phyloP scores from a whole-genome alignment of 2,329 filamentous ascomycete species.

The Pseudofabraea citricarpa region DNA sequence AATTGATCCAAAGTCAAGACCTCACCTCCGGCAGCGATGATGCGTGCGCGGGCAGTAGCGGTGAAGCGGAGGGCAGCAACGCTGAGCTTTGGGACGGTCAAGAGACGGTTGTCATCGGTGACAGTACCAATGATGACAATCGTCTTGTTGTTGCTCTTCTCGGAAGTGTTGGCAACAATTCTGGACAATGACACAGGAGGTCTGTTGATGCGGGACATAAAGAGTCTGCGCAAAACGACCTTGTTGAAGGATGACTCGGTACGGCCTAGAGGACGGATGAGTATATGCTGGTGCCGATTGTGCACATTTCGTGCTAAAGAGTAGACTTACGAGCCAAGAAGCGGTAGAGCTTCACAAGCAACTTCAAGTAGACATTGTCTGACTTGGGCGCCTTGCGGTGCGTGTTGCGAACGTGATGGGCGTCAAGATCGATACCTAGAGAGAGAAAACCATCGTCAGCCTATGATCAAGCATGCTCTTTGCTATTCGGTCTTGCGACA shows the following conservation, averaged over 20 bases:
- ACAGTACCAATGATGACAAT: slow-evolving; percentile 91
- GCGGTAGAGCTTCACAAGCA: slow-evolving; percentile 97
- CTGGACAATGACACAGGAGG: slow-evolving; percentile 91
- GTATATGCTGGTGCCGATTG: slow-evolving; percentile 3
- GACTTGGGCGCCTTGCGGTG: slow-evolving; percentile 96
- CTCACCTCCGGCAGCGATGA: slow-evolving; percentile 90
- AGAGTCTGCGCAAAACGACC: slow-evolving; percentile 92
- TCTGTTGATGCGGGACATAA: slow-evolving; percentile 98
- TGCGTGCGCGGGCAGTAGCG: slow-evolving; percentile 88
- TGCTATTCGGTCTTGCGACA: slow-evolving; percentile 29
- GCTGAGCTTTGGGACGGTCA: slow-evolving; percentile 86
- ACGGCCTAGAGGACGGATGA: slow-evolving; percentile 57
- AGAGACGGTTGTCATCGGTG: slow-evolving; percentile 95
- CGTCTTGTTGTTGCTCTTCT: slow-evolving; percentile 69
- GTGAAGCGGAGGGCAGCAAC: slow-evolving; percentile 97
- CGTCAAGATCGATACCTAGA: slow-evolving; percentile 67
- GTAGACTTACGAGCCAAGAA: slow-evolving; percentile 81
- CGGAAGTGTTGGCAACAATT: slow-evolving; percentile 69
- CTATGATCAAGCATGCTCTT: slow-evolving; percentile 62
- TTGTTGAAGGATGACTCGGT: slow-evolving; percentile 99
- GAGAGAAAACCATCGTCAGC: slow-evolving; percentile 52
- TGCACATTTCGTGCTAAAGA: slow-evolving; percentile 1
- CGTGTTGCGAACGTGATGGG: slow-evolving; percentile 63
- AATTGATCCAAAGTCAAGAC: slow-evolving; percentile 95
- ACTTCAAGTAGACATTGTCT: slow-evolving; percentile 96